Conservation (phyloP, 1,284 basidiomycete genomes). For the Naganishia liquefaciens region DNA sequence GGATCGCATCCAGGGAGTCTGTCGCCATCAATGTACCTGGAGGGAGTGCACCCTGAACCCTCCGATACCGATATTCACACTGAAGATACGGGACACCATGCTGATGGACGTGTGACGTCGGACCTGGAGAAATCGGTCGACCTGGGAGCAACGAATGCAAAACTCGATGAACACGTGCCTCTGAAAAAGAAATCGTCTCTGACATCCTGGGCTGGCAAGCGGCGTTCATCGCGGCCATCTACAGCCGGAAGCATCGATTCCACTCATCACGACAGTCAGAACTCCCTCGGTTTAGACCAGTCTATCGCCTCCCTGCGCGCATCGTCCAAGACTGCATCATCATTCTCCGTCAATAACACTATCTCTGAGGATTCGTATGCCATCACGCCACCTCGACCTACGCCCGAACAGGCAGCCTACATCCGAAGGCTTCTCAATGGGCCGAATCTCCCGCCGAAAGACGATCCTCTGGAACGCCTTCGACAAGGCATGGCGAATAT, state of each 20-base stretch:
- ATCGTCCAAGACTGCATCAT: slow-evolving; percentile 2
- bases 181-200: slow-evolving; percentile 30
- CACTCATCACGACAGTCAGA: not conserved
- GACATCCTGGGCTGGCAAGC: slow-evolving; percentile 28
- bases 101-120: slow-evolving; percentile 5
- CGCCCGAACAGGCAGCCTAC: slow-evolving; percentile 53
- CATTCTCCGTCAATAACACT: slow-evolving; percentile 1
- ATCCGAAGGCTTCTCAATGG: slow-evolving; percentile 52
- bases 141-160: slow-evolving; percentile 4
- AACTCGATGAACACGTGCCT: slow-evolving; percentile 1
- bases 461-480: slow-evolving; percentile 31
- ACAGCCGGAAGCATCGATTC: slow-evolving; percentile 28
- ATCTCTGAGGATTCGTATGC: slow-evolving; percentile 25
- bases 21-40: slow-evolving; percentile 32
- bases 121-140: slow-evolving; percentile 25
- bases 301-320: slow-evolving; percentile 19
- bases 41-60: slow-evolving; percentile 32
- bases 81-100: slow-evolving; percentile 16
- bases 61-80: slow-evolving; percentile 7
- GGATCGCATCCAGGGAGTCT: slow-evolving; percentile 22
- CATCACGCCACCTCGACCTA: slow-evolving; percentile 40
- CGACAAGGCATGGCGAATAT: slow-evolving; percentile 30
- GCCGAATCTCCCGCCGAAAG: slow-evolving; percentile 35
- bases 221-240: slow-evolving; percentile 20
- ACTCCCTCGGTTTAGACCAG: slow-evolving; percentile 12